A percentile compares a stretch with the other conserved stretches of the same genome.
These are phyloP conservation scores for Globisporangium perplexum DNA, from an alignment of 352 stramenopile species.

Conservation along the genomic window DNA sequence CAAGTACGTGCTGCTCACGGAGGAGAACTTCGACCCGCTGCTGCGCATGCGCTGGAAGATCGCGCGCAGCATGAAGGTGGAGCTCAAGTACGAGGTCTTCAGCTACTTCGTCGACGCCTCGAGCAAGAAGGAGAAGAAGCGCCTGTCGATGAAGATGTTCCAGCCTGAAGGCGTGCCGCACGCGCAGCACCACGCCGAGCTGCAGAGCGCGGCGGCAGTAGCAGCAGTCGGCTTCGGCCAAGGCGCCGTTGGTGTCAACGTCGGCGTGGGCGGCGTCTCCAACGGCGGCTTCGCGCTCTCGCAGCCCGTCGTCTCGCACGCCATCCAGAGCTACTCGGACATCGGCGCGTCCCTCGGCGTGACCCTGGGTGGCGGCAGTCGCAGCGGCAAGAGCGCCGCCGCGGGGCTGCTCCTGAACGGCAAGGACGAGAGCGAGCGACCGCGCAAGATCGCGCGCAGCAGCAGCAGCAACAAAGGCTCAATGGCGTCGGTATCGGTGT, in stretches of 20 bases:
- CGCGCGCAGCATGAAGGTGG: conserved; percentile 69
- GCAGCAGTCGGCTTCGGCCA: conserved; percentile 16
- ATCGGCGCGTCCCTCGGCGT: conserved; percentile 21
- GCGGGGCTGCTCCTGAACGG: conserved; percentile 10
- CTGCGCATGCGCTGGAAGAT: conserved; percentile 74
- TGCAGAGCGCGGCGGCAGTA: conserved; percentile 10
- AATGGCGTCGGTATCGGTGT: conserved; percentile 6
- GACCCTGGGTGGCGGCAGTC: conserved; percentile 2
- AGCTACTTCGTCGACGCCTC: conserved; percentile 74
- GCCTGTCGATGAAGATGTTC: conserved; percentile 60
- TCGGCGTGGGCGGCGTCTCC: too few species aligned
- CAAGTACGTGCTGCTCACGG: conserved; percentile 70
- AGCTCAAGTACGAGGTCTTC: conserved; percentile 80
- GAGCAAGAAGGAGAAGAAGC: conserved; percentile 59
- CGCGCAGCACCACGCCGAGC: conserved; percentile 10
- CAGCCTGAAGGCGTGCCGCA: conserved; percentile 26
- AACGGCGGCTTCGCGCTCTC: conserved; percentile 27
- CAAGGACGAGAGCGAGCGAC: conserved; percentile 27
- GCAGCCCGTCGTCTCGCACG: conserved; percentile 11
- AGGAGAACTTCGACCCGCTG: conserved; percentile 67
- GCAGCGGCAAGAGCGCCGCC: conserved; percentile 17
- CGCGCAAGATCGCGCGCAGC: conserved; percentile 40
- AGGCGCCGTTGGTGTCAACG: conserved; percentile 1
- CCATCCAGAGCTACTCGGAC: conserved; percentile 40
- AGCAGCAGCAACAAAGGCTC: background rate